Evolutionary conservation across 441 rosid species (phyloP), one percentile per base, ranked within the genome.

Genomic region (Gossypium trilobum): DNA sequence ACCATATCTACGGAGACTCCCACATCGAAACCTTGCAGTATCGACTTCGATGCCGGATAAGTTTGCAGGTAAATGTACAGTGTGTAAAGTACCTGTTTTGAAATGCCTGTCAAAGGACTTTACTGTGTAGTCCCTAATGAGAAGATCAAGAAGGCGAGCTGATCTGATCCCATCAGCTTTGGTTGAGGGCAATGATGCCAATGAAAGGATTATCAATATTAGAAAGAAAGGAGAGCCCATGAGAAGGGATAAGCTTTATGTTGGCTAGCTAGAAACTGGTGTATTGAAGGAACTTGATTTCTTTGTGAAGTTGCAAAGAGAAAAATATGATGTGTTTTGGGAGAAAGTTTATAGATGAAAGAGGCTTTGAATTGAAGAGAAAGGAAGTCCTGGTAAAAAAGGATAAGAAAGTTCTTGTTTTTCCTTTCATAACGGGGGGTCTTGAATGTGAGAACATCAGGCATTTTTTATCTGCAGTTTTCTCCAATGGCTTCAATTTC

Each of bases 1-100:
- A 0, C 96, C 97, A 55, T 93, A 91, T 73, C 94, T 75, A 33
- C 81, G 78, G 61, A 93, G 83, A 74, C 98, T 89, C 56, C 98
- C 97, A 33, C 97, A 93, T 71, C 97, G 82, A 71, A 86, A 85
- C 84, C 84, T 87, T 9, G 79, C 94, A 0, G 86, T 75, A 14
- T 87, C 86, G 5, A 87, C 91, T 48, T 76, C 72, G 75, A 91
- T 85, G 63, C 91, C 88, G 0, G 98, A 89, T 79, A 93, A 85
- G 65, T 87, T 89, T 46, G 86, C 81, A 1, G 98, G 97, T 62
- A 91, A 80, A 29, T 70, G 23, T 14, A 87, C 85, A 19, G 82
- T 63, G 22, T 87, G 88, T 4, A 86, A n/a, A 8, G 60, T 75
- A 5, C 97, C 97, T 60, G 98, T 93, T 71, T 67, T 84, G 55